Conservation (phyloP, 768 basidiomycete species). For the Tulasnella sp. region DNA sequence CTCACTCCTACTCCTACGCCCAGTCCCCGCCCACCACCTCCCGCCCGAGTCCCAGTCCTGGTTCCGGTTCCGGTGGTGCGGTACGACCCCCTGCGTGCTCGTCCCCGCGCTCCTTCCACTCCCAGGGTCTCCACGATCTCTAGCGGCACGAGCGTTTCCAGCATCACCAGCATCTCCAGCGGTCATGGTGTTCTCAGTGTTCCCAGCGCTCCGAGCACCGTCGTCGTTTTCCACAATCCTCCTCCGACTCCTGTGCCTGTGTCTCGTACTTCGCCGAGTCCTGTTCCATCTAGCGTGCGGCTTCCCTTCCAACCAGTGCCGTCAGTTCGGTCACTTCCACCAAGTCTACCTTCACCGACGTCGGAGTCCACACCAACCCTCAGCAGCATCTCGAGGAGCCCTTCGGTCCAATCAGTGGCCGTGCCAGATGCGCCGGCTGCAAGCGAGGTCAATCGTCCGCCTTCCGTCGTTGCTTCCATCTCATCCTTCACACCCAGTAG, state of each 20-base stretch:
- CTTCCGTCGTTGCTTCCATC: conserved; percentile 44
- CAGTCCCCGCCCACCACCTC: background rate
- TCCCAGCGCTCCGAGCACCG: background rate
- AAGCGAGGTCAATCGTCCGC: conserved; percentile 31
- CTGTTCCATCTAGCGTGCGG: conserved; percentile 4
- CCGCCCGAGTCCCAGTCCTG: background rate
- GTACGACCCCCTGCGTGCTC: background rate
- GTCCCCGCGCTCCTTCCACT: too few relatives aligned
- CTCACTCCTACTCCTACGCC: background rate
- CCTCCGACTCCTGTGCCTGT: background rate
- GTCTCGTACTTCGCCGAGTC: background rate
- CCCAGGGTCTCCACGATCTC: background rate
- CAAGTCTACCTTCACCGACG: conserved; percentile 1
- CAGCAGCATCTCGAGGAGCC: background rate
- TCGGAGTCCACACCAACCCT: conserved; percentile 6
- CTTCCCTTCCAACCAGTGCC: conserved; percentile 1
- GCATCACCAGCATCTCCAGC: background rate
- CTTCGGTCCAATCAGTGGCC: background rate
- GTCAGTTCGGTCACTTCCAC: background rate
- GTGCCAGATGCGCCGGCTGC: conserved; percentile 23
- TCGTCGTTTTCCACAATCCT: background rate
- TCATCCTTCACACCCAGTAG: conserved; percentile 50
- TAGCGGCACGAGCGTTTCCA: background rate
- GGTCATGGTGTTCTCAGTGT: background rate
- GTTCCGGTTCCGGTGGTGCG: background rate